phyloP scores from a whole-genome alignment of 2,329 filamentous ascomycete genomes.

The Endoconidiophora polonica region DNA sequence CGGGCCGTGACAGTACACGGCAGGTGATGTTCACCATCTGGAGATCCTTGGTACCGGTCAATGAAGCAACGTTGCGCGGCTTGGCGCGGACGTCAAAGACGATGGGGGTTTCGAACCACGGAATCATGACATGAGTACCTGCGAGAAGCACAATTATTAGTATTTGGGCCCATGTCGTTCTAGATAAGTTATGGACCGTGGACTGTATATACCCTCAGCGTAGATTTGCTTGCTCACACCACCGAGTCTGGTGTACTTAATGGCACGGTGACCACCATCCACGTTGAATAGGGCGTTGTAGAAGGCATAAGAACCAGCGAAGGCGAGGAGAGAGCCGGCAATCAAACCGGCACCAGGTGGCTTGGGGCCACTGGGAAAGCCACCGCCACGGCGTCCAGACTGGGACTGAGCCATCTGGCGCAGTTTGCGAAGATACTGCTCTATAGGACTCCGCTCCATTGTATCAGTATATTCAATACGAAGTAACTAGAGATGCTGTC shows the following conservation, averaged over 20 bases:
- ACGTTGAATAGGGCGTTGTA: constrained; percentile 60
- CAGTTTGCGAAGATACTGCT: constrained; percentile 35
- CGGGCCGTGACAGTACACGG: constrained; percentile 87
- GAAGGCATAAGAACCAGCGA: constrained; percentile 31
- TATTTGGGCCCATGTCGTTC: constrained; percentile 5
- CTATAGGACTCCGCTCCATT: constrained; percentile 23
- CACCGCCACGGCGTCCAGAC: constrained; percentile 26
- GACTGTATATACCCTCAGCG: constrained; percentile 51
- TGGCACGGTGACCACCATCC: constrained; percentile 94
- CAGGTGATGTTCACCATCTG: constrained; percentile 99
- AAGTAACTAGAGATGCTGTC: background rate
- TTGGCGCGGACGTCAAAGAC: constrained; percentile 97
- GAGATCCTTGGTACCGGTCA: constrained; percentile 96
- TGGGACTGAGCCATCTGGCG: constrained; percentile 29
- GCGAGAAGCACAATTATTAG: constrained; percentile 11
- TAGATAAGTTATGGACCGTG: background rate
- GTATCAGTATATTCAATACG: background rate
- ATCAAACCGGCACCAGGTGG: constrained; percentile 22
- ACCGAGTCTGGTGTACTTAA: constrained; percentile 87
- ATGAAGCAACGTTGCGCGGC: constrained; percentile 87
- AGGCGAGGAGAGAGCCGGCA: constrained; percentile 28
- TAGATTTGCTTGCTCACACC: constrained; percentile 97
- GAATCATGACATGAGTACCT: constrained; percentile 87
- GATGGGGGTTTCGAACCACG: constrained; percentile 94
- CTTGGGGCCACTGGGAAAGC: constrained; percentile 22